A percentile compares a stretch with the other conserved stretches of the same genome.
Evolutionary conservation across 306 rosid genomes (phyloP).

Genomic region (Corylus heterophylla): DNA sequence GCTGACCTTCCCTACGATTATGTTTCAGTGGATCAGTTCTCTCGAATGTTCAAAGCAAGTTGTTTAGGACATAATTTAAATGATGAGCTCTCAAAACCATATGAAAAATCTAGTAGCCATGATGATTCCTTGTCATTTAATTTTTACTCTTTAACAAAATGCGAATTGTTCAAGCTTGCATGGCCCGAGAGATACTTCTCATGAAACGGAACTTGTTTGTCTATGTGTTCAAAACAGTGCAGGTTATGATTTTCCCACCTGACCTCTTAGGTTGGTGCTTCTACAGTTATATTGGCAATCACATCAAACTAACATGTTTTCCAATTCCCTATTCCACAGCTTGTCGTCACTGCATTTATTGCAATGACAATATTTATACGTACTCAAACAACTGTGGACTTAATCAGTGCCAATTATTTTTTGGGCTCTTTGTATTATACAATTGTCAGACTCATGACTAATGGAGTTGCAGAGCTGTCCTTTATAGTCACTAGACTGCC

Average conservation of each 20-base stretch:
- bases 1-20: slow-evolving; percentile 56
- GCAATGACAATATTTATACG: slow-evolving; percentile 77
- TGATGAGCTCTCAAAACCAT: slow-evolving; percentile 55
- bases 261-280: background rate
- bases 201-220: slow-evolving; percentile 72
- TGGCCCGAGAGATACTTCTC: slow-evolving; percentile 73
- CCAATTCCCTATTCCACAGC: slow-evolving; percentile 40
- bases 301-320: slow-evolving; percentile 13
- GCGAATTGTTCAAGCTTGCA: slow-evolving; percentile 68
- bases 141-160: slow-evolving; percentile 59
- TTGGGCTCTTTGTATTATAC: slow-evolving; percentile 72
- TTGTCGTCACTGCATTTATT: slow-evolving; percentile 60
- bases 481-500: slow-evolving; percentile 69
- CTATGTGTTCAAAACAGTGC: slow-evolving; percentile 68
- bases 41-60: slow-evolving; percentile 50
- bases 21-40: slow-evolving; percentile 63
- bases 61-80: slow-evolving; percentile 52
- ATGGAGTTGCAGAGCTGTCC: slow-evolving; percentile 78
- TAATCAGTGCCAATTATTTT: slow-evolving; percentile 53
- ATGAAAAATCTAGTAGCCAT: slow-evolving; percentile 61
- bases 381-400: slow-evolving; percentile 50
- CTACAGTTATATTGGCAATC: background rate
- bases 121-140: slow-evolving; percentile 48
- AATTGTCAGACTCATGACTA: slow-evolving; percentile 62
- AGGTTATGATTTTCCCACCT: slow-evolving; percentile 42